These are phyloP conservation scores for Tillandsia fasciculata DNA, from an alignment of 176 grass and related monocot genomes.

Conservation along the genomic window DNA sequence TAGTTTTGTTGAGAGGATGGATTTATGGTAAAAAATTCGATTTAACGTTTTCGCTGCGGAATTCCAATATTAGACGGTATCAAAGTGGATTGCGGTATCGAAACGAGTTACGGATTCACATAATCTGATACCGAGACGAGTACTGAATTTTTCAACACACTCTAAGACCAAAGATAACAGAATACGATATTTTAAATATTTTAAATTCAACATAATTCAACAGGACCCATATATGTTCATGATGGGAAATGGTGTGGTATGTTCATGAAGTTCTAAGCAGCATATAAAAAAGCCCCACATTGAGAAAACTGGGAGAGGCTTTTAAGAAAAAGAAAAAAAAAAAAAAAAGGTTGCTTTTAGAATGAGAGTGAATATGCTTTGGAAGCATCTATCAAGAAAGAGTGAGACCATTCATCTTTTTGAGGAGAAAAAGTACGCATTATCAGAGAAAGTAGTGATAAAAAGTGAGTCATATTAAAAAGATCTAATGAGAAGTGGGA, in stretches of 20 bases:
- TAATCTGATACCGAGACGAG: no score
- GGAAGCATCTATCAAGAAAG: slow-evolving; percentile 64
- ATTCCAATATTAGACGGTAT: no score
- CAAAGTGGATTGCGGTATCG: no score
- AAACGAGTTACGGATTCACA: no score
- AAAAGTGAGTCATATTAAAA: slow-evolving; percentile 47
- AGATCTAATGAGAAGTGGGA: slow-evolving; percentile 47
- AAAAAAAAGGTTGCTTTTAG: slow-evolving; percentile 37
- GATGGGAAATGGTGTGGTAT: slow-evolving; percentile 33
- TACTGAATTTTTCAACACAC: no score
- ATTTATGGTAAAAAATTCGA: no score
- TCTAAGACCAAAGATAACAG: background rate
- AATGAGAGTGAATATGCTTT: slow-evolving; percentile 37
- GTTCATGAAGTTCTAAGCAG: slow-evolving; percentile 4
- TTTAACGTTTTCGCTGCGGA: no score
- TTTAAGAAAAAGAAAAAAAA: slow-evolving; percentile 16
- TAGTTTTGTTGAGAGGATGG: no score
- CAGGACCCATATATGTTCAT: slow-evolving; percentile 34
- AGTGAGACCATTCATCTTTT: slow-evolving; percentile 42
- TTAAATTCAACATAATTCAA: background rate
- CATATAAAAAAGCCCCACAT: background rate
- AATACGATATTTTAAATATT: background rate
- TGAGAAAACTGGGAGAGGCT: background rate
- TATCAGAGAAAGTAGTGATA: slow-evolving; percentile 43
- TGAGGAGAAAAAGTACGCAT: slow-evolving; percentile 53